A percentile compares a stretch with the other conserved stretches of the same genome.
phyloP scores from a whole-genome alignment of 1,284 basidiomycete genomes.

The Exsudoporus floridanus region DNA sequence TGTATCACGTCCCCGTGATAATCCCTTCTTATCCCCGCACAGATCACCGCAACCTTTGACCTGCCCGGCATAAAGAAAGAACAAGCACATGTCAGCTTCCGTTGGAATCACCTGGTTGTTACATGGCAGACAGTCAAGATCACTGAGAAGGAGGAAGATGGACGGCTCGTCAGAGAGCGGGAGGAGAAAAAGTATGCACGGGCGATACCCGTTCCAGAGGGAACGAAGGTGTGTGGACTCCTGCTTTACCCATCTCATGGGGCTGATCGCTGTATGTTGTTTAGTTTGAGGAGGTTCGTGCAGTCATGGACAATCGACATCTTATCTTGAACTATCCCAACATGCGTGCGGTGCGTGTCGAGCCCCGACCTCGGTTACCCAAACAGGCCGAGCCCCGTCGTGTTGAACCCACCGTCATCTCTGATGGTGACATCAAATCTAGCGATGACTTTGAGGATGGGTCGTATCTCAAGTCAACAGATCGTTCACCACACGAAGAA shows the following conservation, averaged over 20 bases:
- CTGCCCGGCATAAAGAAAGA: conserved; percentile 64
- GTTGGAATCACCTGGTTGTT: conserved; percentile 58
- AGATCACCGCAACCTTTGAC: conserved; percentile 54
- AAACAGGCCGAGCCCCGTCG: conserved; percentile 32
- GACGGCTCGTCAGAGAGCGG: conserved; percentile 57
- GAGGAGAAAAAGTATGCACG: conserved; percentile 53
- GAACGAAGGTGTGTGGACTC: conserved; percentile 41
- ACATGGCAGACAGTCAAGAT: conserved; percentile 63
- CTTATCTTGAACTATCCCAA: conserved; percentile 67
- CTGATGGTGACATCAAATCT: conserved; percentile 31
- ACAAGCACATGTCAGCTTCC: conserved; percentile 71
- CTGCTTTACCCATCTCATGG: neutral
- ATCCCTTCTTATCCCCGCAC: conserved; percentile 28
- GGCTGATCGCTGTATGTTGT: conserved; percentile 6
- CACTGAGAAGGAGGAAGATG: conserved; percentile 58
- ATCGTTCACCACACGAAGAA: conserved; percentile 30
- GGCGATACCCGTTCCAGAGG: conserved; percentile 48
- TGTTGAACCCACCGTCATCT: conserved; percentile 35
- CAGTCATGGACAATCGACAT: conserved; percentile 56
- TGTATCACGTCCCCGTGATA: conserved; percentile 8
- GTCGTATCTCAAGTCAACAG: conserved; percentile 29
- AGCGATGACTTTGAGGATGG: conserved; percentile 31
- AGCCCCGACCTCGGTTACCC: conserved; percentile 32
- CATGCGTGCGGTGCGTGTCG: conserved; percentile 53
- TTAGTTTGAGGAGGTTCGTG: conserved; percentile 67